Conservation (phyloP, 225 moss, liverwort and hornwort genomes). For the Rhytidiadelphus loreus region DNA sequence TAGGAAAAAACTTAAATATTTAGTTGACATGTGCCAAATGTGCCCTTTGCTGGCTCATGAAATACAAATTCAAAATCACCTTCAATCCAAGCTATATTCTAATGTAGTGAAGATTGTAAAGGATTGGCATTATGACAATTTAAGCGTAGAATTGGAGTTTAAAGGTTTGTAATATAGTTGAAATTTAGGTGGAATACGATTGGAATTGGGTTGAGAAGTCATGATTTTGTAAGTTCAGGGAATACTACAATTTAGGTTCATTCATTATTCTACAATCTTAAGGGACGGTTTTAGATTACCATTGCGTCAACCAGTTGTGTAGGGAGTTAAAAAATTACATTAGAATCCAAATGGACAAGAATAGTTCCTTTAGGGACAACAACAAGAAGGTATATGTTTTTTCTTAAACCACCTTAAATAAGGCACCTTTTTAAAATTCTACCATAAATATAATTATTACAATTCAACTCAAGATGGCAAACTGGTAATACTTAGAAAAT, state of each 20-base stretch:
- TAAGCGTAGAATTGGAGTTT: fast-evolving
- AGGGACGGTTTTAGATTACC: fast-evolving
- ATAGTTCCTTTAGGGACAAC: background rate
- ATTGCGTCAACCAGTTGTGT: background rate
- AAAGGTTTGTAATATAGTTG: background rate
- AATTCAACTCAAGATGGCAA: background rate
- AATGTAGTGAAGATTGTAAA: background rate
- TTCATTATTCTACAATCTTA: no score
- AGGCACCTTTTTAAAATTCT: background rate
- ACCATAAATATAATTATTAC: background rate
- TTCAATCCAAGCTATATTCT: background rate
- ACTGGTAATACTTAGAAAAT: background rate
- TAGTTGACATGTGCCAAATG: fast-evolving
- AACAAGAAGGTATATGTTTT: background rate
- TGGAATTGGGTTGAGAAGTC: background rate
- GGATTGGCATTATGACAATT: background rate
- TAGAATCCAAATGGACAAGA: background rate
- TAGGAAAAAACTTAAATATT: background rate
- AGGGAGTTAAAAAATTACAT: background rate
- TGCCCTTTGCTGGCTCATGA: fast-evolving
- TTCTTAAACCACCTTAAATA: background rate
- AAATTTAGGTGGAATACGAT: no score
- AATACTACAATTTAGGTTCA: fast-evolving
- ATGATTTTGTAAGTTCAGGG: no score
- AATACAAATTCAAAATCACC: background rate